Evolutionary conservation across 2,329 filamentous ascomycete genomes (phyloP), one percentile per base, ranked within the genome.

Genomic region (Penicillium sp.): DNA sequence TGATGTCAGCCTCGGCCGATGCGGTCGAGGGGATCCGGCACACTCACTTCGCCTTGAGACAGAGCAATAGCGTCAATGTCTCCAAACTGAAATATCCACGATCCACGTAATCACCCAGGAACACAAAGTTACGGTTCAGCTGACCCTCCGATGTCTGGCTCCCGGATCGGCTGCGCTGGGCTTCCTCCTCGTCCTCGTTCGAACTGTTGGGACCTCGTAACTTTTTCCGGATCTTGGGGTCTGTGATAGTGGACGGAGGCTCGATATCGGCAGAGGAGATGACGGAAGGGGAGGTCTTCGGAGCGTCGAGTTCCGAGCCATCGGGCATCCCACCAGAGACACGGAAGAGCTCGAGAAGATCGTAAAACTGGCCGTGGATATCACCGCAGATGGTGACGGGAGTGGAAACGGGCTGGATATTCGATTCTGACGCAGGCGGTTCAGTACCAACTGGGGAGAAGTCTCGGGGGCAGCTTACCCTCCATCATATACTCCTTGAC

Each of bases 401-500:
- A 0, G 94, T 96, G 48, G 88, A 85, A 18, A 99, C 92, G n/a
- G 94, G 94, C 72, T 97, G 94, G 53, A 99, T 97, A 71, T 99
- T 99, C 60, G 92, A 96, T 76, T 99, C 94, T 95, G 63, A 11
- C 5, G 31, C 33, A 33, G 31, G 50, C 44, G 50, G 39, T 8
- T 63, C 53, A 64, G 60, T 46, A 45, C 39, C 10, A 4, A 7
- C 25, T n/a, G 24, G 38, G 10, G 7, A 28, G 20, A 7, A 22
- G 35, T n/a, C 7, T 11, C 25, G 6, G 4, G 16, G 9, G 1
- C 24, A n/a, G 33, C 60, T 66, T 71, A 94, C 90, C 90, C 81
- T 99, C 94, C 94, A 99, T 99, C 66, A 99, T 81, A 61, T 90
- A 95, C 76, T 97, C 94, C 79, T 99, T 99, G 55, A 97, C 94